A percentile compares a stretch with the other conserved stretches of the same genome.
Evolutionary conservation across 2,329 filamentous ascomycete genomes (phyloP).

Genomic region (Rhinocladiella similis): DNA sequence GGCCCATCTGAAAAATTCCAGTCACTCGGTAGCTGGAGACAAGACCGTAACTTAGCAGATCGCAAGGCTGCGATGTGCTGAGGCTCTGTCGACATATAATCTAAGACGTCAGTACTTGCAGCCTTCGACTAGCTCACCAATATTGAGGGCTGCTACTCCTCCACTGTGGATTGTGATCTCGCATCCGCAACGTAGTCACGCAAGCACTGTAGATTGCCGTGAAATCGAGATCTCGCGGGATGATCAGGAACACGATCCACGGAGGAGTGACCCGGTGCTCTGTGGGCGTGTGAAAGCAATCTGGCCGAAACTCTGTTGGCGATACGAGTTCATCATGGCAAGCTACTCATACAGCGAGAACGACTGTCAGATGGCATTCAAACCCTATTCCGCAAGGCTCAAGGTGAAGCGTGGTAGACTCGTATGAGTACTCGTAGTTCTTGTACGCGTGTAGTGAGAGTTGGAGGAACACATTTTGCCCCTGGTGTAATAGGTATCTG

Average conservation of each 20-base stretch:
- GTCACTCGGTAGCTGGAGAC: background rate
- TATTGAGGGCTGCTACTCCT: background rate
- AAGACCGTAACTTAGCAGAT: background rate
- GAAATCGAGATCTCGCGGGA: constrained; percentile 1
- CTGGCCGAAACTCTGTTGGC: no score
- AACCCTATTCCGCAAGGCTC: constrained; percentile 1
- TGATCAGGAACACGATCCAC: background rate
- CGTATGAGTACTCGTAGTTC: no score
- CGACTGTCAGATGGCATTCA: background rate
- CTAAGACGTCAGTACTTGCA: constrained; percentile 17
- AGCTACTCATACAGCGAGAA: no score
- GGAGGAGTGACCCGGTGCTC: constrained; percentile 11
- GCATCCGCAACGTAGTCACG: constrained; percentile 6
- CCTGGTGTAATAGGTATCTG: no score
- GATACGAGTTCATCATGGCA: no score
- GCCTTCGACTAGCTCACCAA: background rate
- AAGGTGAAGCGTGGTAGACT: no score
- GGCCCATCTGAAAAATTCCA: background rate
- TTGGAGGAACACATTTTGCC: no score
- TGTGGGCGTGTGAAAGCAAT: background rate
- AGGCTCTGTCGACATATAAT: constrained; percentile 1
- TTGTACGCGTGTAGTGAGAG: no score
- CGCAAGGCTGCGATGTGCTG: constrained; percentile 8
- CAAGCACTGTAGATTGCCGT: constrained; percentile 5
- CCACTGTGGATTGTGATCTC: constrained; percentile 5